A percentile compares a stretch with the other conserved stretches of the same genome.
Evolutionary conservation across 345 rosid species (phyloP).

Genomic region (Eucalyptus microcorys): DNA sequence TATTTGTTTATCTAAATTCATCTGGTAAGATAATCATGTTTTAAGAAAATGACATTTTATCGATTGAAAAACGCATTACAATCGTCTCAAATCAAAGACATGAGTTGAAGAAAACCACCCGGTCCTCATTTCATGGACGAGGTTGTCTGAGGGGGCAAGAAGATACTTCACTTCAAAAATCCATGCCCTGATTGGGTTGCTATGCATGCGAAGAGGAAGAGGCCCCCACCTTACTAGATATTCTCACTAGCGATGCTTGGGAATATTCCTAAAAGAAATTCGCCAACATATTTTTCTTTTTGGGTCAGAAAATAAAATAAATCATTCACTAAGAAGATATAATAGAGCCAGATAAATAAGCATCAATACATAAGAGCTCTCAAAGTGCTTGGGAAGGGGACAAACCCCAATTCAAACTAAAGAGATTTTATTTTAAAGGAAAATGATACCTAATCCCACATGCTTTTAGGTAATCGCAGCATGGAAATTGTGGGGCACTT

Average conservation of each 20-base stretch:
- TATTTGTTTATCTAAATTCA: not conserved
- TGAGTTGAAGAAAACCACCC: not conserved
- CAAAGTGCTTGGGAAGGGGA: too few relatives aligned
- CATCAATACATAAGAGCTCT: too few relatives aligned
- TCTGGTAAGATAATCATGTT: not conserved
- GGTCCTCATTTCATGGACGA: not conserved
- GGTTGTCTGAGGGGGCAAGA: not conserved
- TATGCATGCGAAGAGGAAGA: not conserved
- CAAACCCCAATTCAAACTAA: too few relatives aligned
- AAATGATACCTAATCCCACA: too few relatives aligned
- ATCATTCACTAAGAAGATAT: too few relatives aligned
- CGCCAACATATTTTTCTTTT: not conserved
- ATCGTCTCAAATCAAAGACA: not conserved
- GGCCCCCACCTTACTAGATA: not conserved
- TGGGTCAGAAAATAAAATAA: too few relatives aligned
- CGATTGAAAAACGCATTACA: fast-evolving
- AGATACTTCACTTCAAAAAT: not conserved
- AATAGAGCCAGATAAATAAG: too few relatives aligned
- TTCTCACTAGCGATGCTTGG: not conserved
- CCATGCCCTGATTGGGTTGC: not conserved
- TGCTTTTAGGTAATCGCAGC: too few relatives aligned
- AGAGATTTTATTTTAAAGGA: too few relatives aligned
- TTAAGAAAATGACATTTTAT: not conserved
- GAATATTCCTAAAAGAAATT: not conserved
- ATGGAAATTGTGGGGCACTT: too few relatives aligned